These are phyloP conservation scores for Malassezia pachydermatis DNA, from an alignment of 1,284 basidiomycete species.

Conservation along the genomic window DNA sequence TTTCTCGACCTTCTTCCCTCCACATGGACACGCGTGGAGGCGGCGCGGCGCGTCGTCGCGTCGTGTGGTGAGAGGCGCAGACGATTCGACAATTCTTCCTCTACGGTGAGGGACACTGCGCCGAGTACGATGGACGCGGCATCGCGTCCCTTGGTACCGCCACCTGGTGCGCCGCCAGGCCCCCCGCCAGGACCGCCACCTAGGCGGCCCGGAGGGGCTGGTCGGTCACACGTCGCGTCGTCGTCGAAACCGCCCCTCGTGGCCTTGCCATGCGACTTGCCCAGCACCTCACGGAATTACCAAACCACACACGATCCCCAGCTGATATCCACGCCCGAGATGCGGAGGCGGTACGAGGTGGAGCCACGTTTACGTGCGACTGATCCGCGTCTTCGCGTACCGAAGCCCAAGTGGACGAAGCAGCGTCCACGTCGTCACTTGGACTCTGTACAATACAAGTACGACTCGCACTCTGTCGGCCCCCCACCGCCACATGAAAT, in stretches of 20 bases:
- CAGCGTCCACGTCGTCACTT: constrained; percentile 5
- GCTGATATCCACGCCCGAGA: constrained; percentile 1
- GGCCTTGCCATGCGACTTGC: constrained; percentile 1
- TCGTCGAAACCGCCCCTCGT: neutral
- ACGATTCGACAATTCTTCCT: too few species aligned
- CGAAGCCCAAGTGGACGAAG: constrained; percentile 2
- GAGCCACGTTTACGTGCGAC: neutral
- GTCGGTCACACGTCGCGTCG: too few species aligned
- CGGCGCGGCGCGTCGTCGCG: too few species aligned
- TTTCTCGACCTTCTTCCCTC: too few species aligned
- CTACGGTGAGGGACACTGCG: too few species aligned
- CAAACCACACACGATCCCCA: constrained; percentile 13
- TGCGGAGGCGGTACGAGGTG: constrained; percentile 12
- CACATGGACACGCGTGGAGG: too few species aligned
- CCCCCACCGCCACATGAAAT: constrained; percentile 58
- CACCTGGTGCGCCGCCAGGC: neutral
- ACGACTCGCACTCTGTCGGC: constrained; percentile 65
- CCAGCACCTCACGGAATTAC: constrained; percentile 2
- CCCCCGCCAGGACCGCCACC: constrained; percentile 12
- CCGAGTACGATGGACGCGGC: too few species aligned
- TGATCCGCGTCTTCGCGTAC: constrained; percentile 8
- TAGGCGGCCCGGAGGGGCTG: neutral
- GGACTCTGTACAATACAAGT: constrained; percentile 51
- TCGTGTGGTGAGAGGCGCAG: too few species aligned
- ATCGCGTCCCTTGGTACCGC: neutral